Conservation (phyloP, 129 eudicot genomes). For the Lactuca saligna region DNA sequence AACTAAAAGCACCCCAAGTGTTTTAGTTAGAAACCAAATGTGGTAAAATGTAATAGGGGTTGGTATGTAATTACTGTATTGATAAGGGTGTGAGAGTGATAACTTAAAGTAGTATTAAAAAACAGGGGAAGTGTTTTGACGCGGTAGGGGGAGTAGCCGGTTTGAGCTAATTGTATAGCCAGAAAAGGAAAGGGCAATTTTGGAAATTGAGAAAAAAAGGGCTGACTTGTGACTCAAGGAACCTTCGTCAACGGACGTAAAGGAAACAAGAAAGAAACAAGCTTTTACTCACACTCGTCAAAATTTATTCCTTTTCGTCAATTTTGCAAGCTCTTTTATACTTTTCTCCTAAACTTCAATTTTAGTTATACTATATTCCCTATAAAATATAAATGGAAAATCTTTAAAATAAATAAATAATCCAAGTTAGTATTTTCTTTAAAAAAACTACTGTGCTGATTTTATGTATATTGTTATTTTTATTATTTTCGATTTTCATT, state of each 20-base stretch:
- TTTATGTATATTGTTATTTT: too few species aligned
- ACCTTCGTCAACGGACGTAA: slow-evolving; percentile 21
- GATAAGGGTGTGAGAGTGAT: not conserved
- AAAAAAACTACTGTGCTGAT: too few species aligned
- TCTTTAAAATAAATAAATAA: too few species aligned
- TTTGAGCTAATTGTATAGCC: not conserved
- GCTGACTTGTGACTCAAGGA: slow-evolving; percentile 33
- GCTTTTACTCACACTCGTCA: slow-evolving; percentile 24
- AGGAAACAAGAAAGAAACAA: slow-evolving; percentile 5
- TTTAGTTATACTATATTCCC: slow-evolving; percentile 6
- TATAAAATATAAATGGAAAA: too few species aligned
- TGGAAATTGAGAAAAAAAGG: not conserved
- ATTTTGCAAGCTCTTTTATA: not conserved
- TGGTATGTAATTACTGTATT: not conserved
- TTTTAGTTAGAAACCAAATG: not conserved
- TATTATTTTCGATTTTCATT: too few species aligned
- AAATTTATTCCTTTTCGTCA: slow-evolving; percentile 6
- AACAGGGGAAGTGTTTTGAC: not conserved
- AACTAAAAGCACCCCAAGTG: too few species aligned
- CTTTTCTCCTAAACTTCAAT: slow-evolving; percentile 13
- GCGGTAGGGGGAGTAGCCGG: slow-evolving; percentile 25
- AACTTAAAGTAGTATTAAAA: not conserved
- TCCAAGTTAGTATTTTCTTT: too few species aligned
- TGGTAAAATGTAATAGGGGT: not conserved
- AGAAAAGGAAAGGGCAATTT: not conserved